Percentiles rank a stretch among this genome's conserved stretches.
phyloP scores from a whole-genome alignment of 805 yeast species.

The Yamadazyma sp. region DNA sequence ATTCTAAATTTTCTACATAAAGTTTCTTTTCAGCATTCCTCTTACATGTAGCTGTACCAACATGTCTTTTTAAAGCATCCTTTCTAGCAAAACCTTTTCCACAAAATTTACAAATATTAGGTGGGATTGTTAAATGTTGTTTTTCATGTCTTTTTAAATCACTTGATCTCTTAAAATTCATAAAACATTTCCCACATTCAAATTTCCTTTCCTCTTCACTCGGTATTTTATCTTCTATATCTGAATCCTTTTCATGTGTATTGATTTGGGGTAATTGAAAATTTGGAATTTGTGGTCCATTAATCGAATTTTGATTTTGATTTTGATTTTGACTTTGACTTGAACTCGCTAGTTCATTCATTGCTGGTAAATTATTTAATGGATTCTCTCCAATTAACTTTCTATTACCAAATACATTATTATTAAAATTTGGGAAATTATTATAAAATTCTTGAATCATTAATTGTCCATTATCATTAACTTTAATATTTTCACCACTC shows the following conservation, averaged over 20 bases:
- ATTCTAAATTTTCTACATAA: slow-evolving; percentile 29
- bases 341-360: not conserved
- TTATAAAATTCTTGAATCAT: slow-evolving; percentile 41
- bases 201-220: slow-evolving; percentile 34
- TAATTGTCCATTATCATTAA: slow-evolving; percentile 39
- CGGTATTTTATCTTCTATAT: too few species aligned
- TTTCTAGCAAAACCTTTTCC: slow-evolving; percentile 83
- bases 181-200: slow-evolving; percentile 56
- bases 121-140: slow-evolving; percentile 68
- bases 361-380: slow-evolving; percentile 5
- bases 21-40: slow-evolving; percentile 59
- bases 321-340: not conserved
- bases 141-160: slow-evolving; percentile 75
- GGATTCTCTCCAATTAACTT: slow-evolving; percentile 11
- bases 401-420: slow-evolving; percentile 28
- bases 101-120: slow-evolving; percentile 71
- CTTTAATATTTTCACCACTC: slow-evolving; percentile 27
- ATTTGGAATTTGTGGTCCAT: too few species aligned
- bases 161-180: slow-evolving; percentile 63
- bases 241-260: too few species aligned
- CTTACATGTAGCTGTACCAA: slow-evolving; percentile 70
- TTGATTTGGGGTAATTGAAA: too few species aligned
- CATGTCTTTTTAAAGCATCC: slow-evolving; percentile 77
- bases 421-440: slow-evolving; percentile 42
- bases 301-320: not conserved